These are phyloP conservation scores for Sarcodon aspratus DNA, from an alignment of 768 basidiomycete species.

Conservation along the genomic window DNA sequence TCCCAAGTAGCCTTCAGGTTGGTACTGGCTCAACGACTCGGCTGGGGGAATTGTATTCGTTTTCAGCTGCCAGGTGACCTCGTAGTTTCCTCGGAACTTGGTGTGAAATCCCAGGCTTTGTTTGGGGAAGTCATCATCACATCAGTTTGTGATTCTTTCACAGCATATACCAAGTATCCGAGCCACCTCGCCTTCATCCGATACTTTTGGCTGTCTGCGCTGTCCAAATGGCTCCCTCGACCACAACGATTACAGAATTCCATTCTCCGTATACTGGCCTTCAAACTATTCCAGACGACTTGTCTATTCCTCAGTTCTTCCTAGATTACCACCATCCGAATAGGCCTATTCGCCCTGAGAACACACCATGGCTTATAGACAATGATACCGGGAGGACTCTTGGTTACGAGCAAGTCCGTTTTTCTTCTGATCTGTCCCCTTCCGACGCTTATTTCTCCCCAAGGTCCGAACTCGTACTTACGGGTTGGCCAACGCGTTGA, in stretches of 20 bases:
- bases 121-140: too few relatives aligned
- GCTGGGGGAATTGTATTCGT: too few relatives aligned
- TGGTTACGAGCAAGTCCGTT: slow-evolving; percentile 26
- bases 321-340: slow-evolving; percentile 31
- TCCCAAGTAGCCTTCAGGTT: too few relatives aligned
- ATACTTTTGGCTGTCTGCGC: too few relatives aligned
- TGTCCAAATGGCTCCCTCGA: too few relatives aligned
- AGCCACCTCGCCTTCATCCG: too few relatives aligned
- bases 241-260: slow-evolving; percentile 22
- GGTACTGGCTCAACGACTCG: too few relatives aligned
- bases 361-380: slow-evolving; percentile 36
- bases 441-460: slow-evolving; percentile 14
- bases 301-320: slow-evolving; percentile 43
- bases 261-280: slow-evolving; percentile 3
- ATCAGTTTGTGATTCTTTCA: too few relatives aligned
- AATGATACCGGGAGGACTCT: slow-evolving; percentile 33
- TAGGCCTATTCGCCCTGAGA: slow-evolving; percentile 24
- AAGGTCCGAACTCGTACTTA: slow-evolving; percentile 36
- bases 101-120: too few relatives aligned
- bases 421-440: not conserved
- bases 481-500: slow-evolving; percentile 37
- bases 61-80: too few relatives aligned
- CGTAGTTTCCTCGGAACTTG: too few relatives aligned
- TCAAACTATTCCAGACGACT: slow-evolving; percentile 30
- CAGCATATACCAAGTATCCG: too few relatives aligned